Base-by-base conservation (phyloP, 495 filamentous ascomycete genomes). In the Trichoderma erinaceum region DNA sequence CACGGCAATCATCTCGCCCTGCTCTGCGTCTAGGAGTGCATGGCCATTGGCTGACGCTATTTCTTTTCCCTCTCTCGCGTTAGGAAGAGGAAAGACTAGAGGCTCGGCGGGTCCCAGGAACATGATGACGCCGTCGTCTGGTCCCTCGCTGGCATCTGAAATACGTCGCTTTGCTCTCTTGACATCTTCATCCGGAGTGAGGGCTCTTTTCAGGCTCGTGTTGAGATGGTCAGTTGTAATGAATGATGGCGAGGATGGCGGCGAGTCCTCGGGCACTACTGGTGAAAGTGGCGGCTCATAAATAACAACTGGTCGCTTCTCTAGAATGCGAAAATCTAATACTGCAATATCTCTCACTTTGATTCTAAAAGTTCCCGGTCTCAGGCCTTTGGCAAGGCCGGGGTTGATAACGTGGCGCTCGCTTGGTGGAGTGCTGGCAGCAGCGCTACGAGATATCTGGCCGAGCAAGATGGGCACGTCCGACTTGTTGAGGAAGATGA, bases 291-390 rank as follows among this genome's bases (percentile, higher is more conserved):
- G 69, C 41, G 70, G 72, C 10, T 74, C 67, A n/a, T 66, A 66
- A 25, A 78, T 69, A 23, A 69, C 68, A 7, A 76, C 76, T 25
- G 79, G 77, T 15, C 76, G 76, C 67, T 80, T 80, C 70, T 83
- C 81, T 46, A 83, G 71, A 25, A 83, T 81, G 56, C 81, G 76
- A 67, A 83, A 83, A 69, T 83, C 81, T 29, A 83, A 72, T 41
- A 83, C 73, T 50, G 82, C 79, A 15, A 69, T 73, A 43, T 74
- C 72, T 66, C 74, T 69, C 71, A 83, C 74, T 66, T 71, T 81
- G 67, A 83, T 81, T 64, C 80, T 74, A 80, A 80, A 83, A 1
- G 80, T 81, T 10, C 80, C 81, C 18, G 80, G 81, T 18, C 73
- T 76, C 21, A 83, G 71, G 18, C 77, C 73, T 67, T 77, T 80